Percentiles rank a stretch among this genome's conserved stretches.
These are phyloP conservation scores for Hanseniaspora vineae DNA, from an alignment of 805 yeast species.

Conservation along the genomic window DNA sequence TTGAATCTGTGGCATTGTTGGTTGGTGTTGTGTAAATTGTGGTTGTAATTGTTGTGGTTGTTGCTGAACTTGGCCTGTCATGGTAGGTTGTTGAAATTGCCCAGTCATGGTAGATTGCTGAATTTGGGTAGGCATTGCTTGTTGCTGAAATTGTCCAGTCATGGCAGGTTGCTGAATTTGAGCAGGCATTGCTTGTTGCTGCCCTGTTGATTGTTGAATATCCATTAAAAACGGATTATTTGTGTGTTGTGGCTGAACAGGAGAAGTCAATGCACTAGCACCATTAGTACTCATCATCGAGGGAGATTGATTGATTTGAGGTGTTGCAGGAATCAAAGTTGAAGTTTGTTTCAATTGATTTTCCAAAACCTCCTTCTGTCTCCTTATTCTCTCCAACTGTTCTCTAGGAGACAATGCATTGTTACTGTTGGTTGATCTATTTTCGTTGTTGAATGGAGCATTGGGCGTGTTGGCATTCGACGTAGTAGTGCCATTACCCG, in stretches of 20 bases:
- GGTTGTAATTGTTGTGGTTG: slow-evolving; percentile 15
- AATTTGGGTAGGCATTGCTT: slow-evolving; percentile 4
- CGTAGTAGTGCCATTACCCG: neutral
- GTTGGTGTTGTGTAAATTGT: slow-evolving; percentile 9
- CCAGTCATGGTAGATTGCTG: slow-evolving; percentile 4
- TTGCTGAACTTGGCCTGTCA: neutral
- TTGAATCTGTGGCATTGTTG: neutral
- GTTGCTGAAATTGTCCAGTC: neutral
- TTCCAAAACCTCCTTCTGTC: slow-evolving; percentile 20
- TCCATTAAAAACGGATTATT: slow-evolving; percentile 4
- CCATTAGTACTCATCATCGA: slow-evolving; percentile 3
- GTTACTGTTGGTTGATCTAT: slow-evolving; percentile 8
- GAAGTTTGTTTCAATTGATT: slow-evolving; percentile 22
- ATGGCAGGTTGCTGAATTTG: neutral
- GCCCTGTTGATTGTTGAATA: slow-evolving; percentile 11
- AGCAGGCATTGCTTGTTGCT: neutral
- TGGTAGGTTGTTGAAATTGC: neutral
- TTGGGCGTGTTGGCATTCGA: too few species aligned
- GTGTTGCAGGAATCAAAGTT: slow-evolving; percentile 17
- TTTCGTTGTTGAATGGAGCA: slow-evolving; percentile 7
- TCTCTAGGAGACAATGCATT: slow-evolving; percentile 15
- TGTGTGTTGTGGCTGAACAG: slow-evolving; percentile 14
- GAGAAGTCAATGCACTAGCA: slow-evolving; percentile 17
- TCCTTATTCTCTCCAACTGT: slow-evolving; percentile 23
- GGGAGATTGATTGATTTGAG: slow-evolving; percentile 8